Conservation (phyloP, 306 rosid genomes). For the Cicer bijugum region DNA sequence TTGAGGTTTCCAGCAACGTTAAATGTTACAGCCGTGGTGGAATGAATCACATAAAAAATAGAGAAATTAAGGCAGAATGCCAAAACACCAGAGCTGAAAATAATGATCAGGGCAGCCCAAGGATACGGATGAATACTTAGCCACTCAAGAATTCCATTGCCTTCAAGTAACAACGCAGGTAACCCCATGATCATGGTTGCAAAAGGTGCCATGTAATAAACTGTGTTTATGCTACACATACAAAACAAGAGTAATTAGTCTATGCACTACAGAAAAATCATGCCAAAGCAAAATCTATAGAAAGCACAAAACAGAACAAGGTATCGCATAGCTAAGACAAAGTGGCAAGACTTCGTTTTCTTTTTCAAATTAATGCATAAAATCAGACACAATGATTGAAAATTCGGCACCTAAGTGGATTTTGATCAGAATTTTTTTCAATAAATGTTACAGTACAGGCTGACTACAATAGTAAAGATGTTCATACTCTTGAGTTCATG, state of each 20-base stretch:
- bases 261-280: constrained; percentile 28
- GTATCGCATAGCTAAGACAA: constrained; percentile 7
- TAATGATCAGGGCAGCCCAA: constrained; percentile 65
- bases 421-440: neutral
- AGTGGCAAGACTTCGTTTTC: neutral
- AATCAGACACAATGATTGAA: neutral
- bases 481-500: constrained; percentile 11
- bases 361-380: constrained; percentile 8
- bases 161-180: constrained; percentile 91
- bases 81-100: constrained; percentile 86
- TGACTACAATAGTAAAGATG: constrained; percentile 1
- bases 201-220: constrained; percentile 97
- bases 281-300: constrained; percentile 29
- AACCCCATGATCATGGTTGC: constrained; percentile 94
- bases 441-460: constrained; percentile 20
- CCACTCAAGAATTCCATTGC: constrained; percentile 86
- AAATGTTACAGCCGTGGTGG: constrained; percentile 96
- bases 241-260: constrained; percentile 45
- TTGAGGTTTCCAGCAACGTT: constrained; percentile 98
- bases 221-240: constrained; percentile 83
- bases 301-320: constrained; percentile 24
- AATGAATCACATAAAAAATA: constrained; percentile 93
- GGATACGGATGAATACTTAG: constrained; percentile 66
- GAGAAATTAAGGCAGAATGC: constrained; percentile 98
- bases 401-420: constrained; percentile 1